Percentiles rank a stretch among this genome's conserved stretches.
These are phyloP conservation scores for Sarcocystis neurona DNA, from an alignment of 169 alveolate species.

Conservation along the genomic window DNA sequence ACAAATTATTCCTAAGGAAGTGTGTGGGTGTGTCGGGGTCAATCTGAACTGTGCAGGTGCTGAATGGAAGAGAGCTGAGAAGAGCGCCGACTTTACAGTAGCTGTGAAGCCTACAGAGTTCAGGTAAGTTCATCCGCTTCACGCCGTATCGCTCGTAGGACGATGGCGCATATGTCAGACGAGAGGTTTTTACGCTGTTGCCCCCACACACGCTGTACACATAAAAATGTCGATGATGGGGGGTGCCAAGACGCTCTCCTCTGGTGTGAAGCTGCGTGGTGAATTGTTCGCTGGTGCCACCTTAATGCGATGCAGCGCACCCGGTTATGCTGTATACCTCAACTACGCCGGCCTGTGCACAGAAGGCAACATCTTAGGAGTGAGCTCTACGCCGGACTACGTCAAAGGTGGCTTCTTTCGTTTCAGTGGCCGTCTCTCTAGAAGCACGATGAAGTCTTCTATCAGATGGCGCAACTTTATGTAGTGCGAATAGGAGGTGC, in stretches of 20 bases:
- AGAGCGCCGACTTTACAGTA: not conserved
- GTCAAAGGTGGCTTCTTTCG: not conserved
- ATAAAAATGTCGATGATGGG: too few relatives aligned
- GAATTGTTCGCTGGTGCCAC: too few relatives aligned
- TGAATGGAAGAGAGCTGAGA: slow-evolving; percentile 20
- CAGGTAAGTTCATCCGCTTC: too few relatives aligned
- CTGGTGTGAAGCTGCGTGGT: too few relatives aligned
- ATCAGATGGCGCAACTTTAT: slow-evolving; percentile 35
- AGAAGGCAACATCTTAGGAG: slow-evolving; percentile 1
- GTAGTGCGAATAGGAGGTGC: not conserved
- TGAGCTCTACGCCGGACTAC: not conserved
- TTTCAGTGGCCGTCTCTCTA: not conserved
- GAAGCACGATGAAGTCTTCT: not conserved
- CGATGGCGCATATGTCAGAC: too few relatives aligned
- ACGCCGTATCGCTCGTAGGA: too few relatives aligned
- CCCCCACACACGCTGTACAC: too few relatives aligned
- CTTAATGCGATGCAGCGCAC: slow-evolving; percentile 13
- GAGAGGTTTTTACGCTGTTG: too few relatives aligned
- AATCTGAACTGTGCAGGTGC: too few relatives aligned
- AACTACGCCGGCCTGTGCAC: slow-evolving; percentile 39
- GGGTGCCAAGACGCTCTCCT: too few relatives aligned
- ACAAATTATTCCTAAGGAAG: too few relatives aligned
- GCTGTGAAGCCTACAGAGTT: slow-evolving; percentile 43
- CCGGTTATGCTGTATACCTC: slow-evolving; percentile 38
- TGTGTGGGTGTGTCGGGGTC: too few relatives aligned